These are phyloP conservation scores for Erodium chrysanthum DNA, from an alignment of 441 rosid species.

Conservation along the genomic window DNA sequence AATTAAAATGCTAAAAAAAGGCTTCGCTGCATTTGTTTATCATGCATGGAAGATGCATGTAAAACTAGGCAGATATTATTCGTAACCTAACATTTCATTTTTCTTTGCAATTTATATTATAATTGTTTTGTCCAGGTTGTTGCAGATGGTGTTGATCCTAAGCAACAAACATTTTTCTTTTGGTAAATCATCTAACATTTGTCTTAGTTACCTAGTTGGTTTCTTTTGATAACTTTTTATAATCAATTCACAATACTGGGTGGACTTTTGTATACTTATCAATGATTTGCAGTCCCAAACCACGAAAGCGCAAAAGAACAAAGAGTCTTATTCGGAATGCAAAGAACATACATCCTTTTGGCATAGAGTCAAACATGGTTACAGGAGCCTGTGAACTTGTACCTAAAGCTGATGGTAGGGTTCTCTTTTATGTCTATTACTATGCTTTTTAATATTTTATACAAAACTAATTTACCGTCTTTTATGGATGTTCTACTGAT, in stretches of 20 bases:
- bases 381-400: conserved; percentile 38
- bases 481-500: neutral
- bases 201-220: conserved; percentile 14
- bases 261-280: conserved; percentile 16
- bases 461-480: neutral
- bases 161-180: conserved; percentile 74
- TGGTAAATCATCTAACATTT: conserved; percentile 39
- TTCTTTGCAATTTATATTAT: conserved; percentile 17
- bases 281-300: conserved; percentile 49
- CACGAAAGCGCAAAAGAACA: conserved; percentile 47
- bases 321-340: conserved; percentile 43
- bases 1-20: conserved; percentile 1
- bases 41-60: neutral
- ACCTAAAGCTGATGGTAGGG: conserved; percentile 54
- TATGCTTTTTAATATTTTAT: neutral
- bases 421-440: conserved; percentile 9
- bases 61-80: conserved; percentile 6
- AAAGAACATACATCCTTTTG: conserved; percentile 53
- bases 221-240: conserved; percentile 10
- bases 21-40: neutral
- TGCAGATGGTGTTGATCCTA: conserved; percentile 79
- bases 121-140: conserved; percentile 41
- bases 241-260: conserved; percentile 9
- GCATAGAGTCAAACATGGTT: conserved; percentile 38
- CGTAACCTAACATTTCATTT: neutral